Conservation (phyloP, 306 rosid genomes). For the Calophaca sinica region DNA sequence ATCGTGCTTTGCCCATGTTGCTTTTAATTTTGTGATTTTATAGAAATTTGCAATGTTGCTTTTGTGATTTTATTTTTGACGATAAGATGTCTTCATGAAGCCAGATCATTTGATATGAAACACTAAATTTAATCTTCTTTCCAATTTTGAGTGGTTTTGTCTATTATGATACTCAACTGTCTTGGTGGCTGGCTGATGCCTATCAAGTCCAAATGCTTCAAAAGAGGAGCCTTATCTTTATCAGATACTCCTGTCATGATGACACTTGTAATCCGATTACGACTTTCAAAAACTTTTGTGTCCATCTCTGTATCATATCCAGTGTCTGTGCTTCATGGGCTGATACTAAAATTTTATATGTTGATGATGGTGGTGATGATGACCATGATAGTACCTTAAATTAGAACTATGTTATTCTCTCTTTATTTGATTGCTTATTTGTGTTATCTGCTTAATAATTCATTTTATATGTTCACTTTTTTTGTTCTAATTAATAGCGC, state of each 20-base stretch:
- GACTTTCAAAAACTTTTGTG: neutral
- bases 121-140: neutral
- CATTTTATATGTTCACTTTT: slow-evolving; percentile 5
- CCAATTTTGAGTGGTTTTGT: neutral
- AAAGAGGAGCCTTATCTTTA: neutral
- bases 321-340: slow-evolving; percentile 8
- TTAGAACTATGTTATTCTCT: slow-evolving; percentile 21
- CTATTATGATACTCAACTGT: neutral
- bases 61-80: slow-evolving; percentile 3
- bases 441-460: slow-evolving; percentile 17
- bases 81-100: neutral
- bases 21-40: slow-evolving; percentile 12
- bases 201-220: neutral
- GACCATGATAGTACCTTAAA: neutral
- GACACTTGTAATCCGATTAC: slow-evolving; percentile 2
- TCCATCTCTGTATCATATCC: neutral
- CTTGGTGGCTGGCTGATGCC: slow-evolving; percentile 36
- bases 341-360: slow-evolving; percentile 9
- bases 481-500: neutral
- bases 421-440: slow-evolving; percentile 27
- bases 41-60: slow-evolving; percentile 7
- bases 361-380: slow-evolving; percentile 12
- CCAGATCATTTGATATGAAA: neutral
- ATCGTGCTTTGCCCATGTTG: neutral
- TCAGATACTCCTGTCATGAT: slow-evolving; percentile 23